These are phyloP conservation scores for Salvia splendens DNA, from an alignment of 257 asterid species.

Conservation along the genomic window DNA sequence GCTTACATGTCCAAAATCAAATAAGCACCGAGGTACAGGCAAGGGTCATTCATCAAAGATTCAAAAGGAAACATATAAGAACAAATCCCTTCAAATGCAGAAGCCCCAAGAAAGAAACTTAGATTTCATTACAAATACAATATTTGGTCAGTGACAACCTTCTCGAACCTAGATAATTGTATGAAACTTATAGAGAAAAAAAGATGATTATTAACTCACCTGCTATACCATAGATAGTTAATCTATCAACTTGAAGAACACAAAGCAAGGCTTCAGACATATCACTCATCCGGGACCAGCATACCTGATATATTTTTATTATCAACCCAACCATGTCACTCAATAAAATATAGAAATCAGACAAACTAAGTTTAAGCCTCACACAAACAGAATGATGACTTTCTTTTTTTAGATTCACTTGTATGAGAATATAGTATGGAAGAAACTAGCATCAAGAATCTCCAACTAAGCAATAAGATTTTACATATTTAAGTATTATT, in stretches of 20 bases:
- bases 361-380: conserved; percentile 17
- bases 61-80: not conserved
- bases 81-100: conserved; percentile 16
- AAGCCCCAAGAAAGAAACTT: not conserved
- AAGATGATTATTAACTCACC: conserved; percentile 46
- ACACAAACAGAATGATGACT: conserved; percentile 10
- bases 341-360: conserved; percentile 7
- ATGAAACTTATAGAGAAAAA: conserved; percentile 11
- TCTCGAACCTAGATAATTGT: conserved; percentile 9
- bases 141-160: conserved; percentile 1
- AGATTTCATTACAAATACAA: conserved; percentile 12
- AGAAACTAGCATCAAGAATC: not conserved
- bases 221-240: conserved; percentile 66
- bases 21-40: conserved; percentile 29
- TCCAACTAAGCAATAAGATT: conserved; percentile 15
- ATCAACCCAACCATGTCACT: conserved; percentile 23
- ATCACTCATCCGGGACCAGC: conserved; percentile 92
- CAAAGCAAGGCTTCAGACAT: conserved; percentile 70
- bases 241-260: conserved; percentile 72
- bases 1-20: conserved; percentile 26
- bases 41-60: conserved; percentile 22
- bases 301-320: conserved; percentile 53
- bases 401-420: conserved; percentile 14
- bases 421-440: not conserved
- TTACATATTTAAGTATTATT: not conserved